Base-by-base conservation (phyloP, 495 filamentous ascomycete species). In the Lasiosphaeriaceae sp. region DNA sequence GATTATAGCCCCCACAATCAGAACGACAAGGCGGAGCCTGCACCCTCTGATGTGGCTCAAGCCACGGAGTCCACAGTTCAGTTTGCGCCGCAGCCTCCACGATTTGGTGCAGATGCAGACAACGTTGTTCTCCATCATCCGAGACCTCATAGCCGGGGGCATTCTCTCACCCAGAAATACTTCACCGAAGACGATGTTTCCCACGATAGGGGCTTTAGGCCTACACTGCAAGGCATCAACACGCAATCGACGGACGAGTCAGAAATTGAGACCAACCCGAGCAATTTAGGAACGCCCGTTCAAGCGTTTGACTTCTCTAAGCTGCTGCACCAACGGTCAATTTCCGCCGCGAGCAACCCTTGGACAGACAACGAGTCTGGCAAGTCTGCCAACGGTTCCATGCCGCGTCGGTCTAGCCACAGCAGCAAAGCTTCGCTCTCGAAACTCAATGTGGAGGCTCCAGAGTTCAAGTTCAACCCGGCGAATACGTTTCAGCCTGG, bases 401-500 rank as follows among this genome's bases (percentile, higher is more conserved):
- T 56, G 17, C 52, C 54, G 22, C 63, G 69, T 23, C 75, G 57
- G 49, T 58, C 61, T 46, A 80, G 74, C 58, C 87, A 88, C 65
- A 77, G 72, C 37, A 83, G 85, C 55, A 86, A 85, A 66, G 72
- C 83, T 24, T 91, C 88, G 2, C 74, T 82, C 19, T 92, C 90
- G 0, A 90, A 84, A 55, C 76, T 96, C 47, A 97, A 98, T 59
- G 90, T 92, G 39, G 85, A 84, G 53, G 93, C 94, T 0, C 87
- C 88, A 49, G 90, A 92, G 63, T 97, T 97, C 70, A 90, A 85
- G 60, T 88, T 88, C 67, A 86, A 94, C 55, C 89, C 90, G 4
- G 74, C 72, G 17, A 84, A 71, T 52, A 74, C 62, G 20, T 89
- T 88, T 67, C 77, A 76, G 37, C 81, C 90, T 2, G 75, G 77